These are phyloP conservation scores for Bolboschoenoplectus hybrid DNA, from an alignment of 202 grass and related monocot species.

Conservation along the genomic window DNA sequence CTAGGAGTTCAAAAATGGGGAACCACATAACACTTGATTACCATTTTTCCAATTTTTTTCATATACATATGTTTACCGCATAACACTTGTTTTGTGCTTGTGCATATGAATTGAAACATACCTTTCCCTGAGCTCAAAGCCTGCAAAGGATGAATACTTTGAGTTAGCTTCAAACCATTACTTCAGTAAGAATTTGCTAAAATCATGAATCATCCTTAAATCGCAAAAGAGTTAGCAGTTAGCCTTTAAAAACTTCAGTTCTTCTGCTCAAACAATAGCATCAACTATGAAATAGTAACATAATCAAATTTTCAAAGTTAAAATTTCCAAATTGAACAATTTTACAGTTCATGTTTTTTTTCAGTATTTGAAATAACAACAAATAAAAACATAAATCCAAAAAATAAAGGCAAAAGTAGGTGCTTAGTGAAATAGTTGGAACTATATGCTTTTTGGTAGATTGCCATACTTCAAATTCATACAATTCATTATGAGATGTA, in stretches of 20 bases:
- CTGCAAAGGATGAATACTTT: constrained; percentile 32
- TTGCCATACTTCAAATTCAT: constrained; percentile 6
- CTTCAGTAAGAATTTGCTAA: not conserved
- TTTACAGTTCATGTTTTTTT: not conserved
- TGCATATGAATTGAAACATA: constrained; percentile 19
- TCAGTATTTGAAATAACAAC: constrained; percentile 21
- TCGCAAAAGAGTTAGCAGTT: constrained; percentile 2
- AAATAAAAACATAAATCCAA: constrained; percentile 17
- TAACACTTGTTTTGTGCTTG: not conserved
- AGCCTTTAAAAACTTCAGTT: not conserved
- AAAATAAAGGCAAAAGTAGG: constrained; percentile 5
- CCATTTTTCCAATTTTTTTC: not conserved
- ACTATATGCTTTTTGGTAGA: not conserved
- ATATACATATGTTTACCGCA: not conserved
- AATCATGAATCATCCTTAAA: constrained; percentile 26
- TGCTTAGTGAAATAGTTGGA: not conserved
- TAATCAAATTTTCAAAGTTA: not conserved
- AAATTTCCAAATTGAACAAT: not conserved
- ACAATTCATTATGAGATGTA: not conserved
- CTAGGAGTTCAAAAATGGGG: not conserved
- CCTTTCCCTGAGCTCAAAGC: constrained; percentile 31
- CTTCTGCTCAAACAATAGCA: constrained; percentile 27
- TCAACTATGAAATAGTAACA: not conserved
- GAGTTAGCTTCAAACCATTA: constrained; percentile 29
- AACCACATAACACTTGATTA: not conserved